These are phyloP conservation scores for Calonectria pauciramosa DNA, from an alignment of 2,329 filamentous ascomycete genomes.

Conservation along the genomic window DNA sequence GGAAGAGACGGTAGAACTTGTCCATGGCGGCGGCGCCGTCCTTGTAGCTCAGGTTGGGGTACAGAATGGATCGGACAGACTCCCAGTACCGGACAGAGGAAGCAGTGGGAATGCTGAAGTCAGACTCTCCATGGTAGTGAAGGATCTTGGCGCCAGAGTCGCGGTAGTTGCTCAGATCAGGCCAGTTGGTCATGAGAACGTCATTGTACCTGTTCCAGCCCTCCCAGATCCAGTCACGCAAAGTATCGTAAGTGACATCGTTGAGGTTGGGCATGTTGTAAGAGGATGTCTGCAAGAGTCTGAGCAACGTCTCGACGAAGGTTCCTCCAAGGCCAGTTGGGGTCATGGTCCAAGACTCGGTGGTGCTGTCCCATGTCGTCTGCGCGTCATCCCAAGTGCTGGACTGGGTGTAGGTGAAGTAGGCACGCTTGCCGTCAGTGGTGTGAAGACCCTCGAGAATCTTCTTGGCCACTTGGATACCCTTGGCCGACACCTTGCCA, in stretches of 20 bases:
- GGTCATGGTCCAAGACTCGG: background rate
- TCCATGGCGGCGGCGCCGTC: constrained; percentile 13
- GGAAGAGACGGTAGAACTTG: constrained; percentile 9
- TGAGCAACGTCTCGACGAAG: background rate
- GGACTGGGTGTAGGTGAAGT: background rate
- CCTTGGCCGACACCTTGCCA: background rate
- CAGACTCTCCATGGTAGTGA: constrained; percentile 15
- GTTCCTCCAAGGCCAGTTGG: background rate
- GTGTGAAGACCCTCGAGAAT: background rate
- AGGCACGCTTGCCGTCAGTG: background rate
- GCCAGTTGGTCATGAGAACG: constrained; percentile 15
- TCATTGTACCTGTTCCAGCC: constrained; percentile 13
- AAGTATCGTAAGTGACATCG: background rate
- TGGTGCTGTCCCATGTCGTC: background rate
- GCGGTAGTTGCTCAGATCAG: constrained; percentile 9
- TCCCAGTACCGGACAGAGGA: background rate
- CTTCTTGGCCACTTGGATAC: background rate
- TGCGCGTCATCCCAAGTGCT: background rate
- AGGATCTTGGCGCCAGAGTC: constrained; percentile 11
- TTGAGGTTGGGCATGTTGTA: background rate
- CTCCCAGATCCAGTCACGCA: constrained; percentile 13
- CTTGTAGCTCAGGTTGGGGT: constrained; percentile 12
- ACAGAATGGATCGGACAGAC: constrained; percentile 15
- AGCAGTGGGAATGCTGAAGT: background rate
- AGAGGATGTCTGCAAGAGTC: background rate